Evolutionary conservation across 2,329 filamentous ascomycete species (phyloP).

Genomic region (Nothophoma quercina): DNA sequence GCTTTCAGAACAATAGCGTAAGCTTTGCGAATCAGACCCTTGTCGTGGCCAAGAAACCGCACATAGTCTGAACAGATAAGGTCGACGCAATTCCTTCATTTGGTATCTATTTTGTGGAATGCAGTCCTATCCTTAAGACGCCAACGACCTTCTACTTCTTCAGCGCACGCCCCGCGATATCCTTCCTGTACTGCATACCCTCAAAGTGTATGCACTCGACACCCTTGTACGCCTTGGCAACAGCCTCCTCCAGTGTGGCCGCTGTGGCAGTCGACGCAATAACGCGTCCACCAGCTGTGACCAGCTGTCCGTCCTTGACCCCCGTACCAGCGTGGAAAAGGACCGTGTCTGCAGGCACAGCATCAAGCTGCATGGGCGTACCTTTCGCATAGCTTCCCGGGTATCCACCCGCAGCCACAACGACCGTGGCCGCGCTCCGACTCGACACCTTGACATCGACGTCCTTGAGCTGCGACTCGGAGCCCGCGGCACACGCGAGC

Average conservation of each 20-base stretch:
- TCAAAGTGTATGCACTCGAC: conserved; percentile 83
- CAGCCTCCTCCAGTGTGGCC: conserved; percentile 78
- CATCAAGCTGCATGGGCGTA: conserved; percentile 64
- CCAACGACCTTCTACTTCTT: conserved; percentile 40
- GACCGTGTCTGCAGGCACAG: conserved; percentile 64
- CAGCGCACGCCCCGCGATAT: conserved; percentile 74
- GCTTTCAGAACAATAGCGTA: too few relatives aligned
- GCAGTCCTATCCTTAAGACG: too few relatives aligned
- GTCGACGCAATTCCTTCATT: too few relatives aligned
- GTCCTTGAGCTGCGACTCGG: conserved; percentile 75
- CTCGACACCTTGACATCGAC: conserved; percentile 72
- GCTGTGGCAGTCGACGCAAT: conserved; percentile 89
- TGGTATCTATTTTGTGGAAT: too few relatives aligned
- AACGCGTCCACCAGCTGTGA: conserved; percentile 86
- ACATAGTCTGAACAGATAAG: too few relatives aligned
- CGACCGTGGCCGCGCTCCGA: conserved; percentile 85
- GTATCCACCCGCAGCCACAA: conserved; percentile 92
- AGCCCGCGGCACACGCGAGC: conserved; percentile 80
- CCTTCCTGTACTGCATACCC: conserved; percentile 89
- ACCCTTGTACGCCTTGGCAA: conserved; percentile 86
- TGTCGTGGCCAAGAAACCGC: too few relatives aligned
- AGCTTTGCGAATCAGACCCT: too few relatives aligned
- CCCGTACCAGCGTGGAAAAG: conserved; percentile 95
- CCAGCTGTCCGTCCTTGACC: conserved; percentile 66
- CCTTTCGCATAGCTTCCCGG: conserved; percentile 84